Evolutionary conservation across 106 monocot species (phyloP), one percentile per base, ranked within the genome.

Genomic region (Ottelia alismoides): DNA sequence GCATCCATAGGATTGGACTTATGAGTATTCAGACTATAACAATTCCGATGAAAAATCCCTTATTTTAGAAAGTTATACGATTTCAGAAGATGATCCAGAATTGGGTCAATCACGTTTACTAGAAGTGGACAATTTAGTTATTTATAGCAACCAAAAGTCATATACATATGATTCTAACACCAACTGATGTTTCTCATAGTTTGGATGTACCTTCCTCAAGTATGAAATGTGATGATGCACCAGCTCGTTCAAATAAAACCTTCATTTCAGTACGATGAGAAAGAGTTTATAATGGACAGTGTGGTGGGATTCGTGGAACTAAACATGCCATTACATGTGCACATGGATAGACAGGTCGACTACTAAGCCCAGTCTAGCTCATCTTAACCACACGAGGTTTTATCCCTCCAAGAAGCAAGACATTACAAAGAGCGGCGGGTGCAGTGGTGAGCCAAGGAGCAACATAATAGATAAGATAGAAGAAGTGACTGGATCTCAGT

Each of bases 331-430:
- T 27, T 54, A 54, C 27, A 18, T 19, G 0, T 53, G 53, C 27
- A 12, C 53, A 25, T 12, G 53, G 31, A 32, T 52, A 64, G 30
- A 30, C 49, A 56, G 49, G 56, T 20, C 51, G 35, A 35, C 51
- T 58, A 31, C 49, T 58, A 27, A 67, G 49, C 22, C 35, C 11
- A 49, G 57, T 66, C 67, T 67, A 21, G 67, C 58, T 67, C 49
- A 67, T 48, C 22, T 20, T 19, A 31, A 67, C 7, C 49, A 67
- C 67, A 48, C 28, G 53, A 61, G 60, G 70, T 55, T 52, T 11
- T 52, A 62, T 50, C 55, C 70, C 59, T 32, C 61, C 29, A 22
- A 70, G 61, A 62, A 62, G 47, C 54, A 70, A 56, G 62, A 53
- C 62, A 70, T 55, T 63, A 62, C 47, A 56, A 23, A 46, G 47